Base-by-base conservation (phyloP, 73 alveolate genomes). In the Paramecium caudatum region DNA sequence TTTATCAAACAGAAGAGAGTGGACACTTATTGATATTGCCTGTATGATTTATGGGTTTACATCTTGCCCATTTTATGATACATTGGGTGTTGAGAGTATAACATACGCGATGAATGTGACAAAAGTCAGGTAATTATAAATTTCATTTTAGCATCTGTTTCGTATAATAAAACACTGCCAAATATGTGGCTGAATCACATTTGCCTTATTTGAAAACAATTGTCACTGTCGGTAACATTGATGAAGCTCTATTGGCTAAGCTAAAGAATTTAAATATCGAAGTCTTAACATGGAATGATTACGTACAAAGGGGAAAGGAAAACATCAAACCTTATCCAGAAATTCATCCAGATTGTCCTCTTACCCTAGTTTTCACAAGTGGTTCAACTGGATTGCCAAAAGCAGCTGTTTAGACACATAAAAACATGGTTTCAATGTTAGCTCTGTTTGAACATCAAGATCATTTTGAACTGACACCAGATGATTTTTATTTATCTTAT, bases 351-450 rank as follows among this genome's bases (percentile, higher is more conserved):
- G 47, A 86, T 37, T 78, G 65, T 13, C 27, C 68, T 10, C 17
- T 93, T 36, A 82, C 92, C 25, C 81, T 82, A 46, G 47, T 95
- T 61, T 96, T 93, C 80, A 96, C 99, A 12, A 65, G 95, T 82
- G 99, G 99, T 15, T 95, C 99, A 0, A 96, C 99, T 48, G 99
- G 98, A 27, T 69, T 47, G 43, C 97, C 98, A 34, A 96, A 96
- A 90, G 99, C 98, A 6, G 99, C 95, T 32, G 90, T 95, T 94
- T 87, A 95, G 21, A 37, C 96, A 13, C 98, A 96, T 91, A 47
- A 65, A 32, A 94, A 91, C 48, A 47, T 94, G 17, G 90, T 93
- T 55, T 63, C 95, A 46, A 50, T 46, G n/a, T 9, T 23, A 30
- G 92, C 94, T 15, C 46, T 46, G 21, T 80, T 65, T 9, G 90